Percentiles rank a stretch among this genome's conserved stretches.
Evolutionary conservation across 371 early-diverging fungal species (phyloP).

Genomic region (Apophysomyces sp.): DNA sequence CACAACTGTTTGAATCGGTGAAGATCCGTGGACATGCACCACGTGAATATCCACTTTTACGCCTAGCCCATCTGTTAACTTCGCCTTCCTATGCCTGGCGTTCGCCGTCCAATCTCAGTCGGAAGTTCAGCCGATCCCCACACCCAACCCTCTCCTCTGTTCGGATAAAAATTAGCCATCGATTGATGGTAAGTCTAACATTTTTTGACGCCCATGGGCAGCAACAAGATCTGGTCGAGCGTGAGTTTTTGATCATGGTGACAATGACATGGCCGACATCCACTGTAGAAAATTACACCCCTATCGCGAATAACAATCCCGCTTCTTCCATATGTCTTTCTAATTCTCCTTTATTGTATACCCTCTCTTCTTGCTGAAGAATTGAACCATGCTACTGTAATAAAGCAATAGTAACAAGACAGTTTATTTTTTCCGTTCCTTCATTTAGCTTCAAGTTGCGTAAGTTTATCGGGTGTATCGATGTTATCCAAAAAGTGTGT

Average conservation of each 20-base stretch:
- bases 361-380: neutral
- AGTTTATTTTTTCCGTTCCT: neutral
- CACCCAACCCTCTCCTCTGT: neutral
- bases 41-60: neutral
- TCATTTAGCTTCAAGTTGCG: neutral
- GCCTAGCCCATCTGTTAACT: neutral
- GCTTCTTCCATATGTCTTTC: neutral
- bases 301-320: no score
- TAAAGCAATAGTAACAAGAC: neutral
- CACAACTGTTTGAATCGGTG: neutral
- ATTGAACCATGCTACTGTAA: no score
- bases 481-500: slow-evolving; percentile 10
- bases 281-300: no score
- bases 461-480: slow-evolving; percentile 18
- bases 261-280: no score
- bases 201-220: neutral
- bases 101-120: neutral
- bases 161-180: neutral
- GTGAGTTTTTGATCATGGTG: neutral
- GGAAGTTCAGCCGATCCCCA: neutral
- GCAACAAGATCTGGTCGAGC: neutral
- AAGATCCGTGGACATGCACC: neutral
- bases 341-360: neutral
- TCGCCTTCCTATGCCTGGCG: neutral
- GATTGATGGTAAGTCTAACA: neutral